Conservation (phyloP, 2,329 filamentous ascomycete genomes). For the Cladosporium halotolerans region DNA sequence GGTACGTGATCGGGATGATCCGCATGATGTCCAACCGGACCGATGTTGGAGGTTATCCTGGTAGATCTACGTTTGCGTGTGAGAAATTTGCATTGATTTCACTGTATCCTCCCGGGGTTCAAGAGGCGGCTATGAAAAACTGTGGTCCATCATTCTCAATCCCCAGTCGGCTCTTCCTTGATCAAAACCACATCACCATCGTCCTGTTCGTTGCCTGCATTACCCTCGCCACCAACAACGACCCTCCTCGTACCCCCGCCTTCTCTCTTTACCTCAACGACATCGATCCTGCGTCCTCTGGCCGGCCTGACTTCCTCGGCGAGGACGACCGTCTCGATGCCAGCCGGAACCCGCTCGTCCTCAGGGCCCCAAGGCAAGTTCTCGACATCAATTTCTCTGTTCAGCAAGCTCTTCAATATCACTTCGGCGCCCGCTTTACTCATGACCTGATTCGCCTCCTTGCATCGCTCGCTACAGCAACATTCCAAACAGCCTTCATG, state of each 20-base stretch:
- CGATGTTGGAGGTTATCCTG: too few relatives aligned
- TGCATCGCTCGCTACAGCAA: constrained; percentile 77
- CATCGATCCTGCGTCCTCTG: constrained; percentile 35
- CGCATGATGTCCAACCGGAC: too few relatives aligned
- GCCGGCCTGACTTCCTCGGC: constrained; percentile 58
- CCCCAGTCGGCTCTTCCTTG: constrained; percentile 30
- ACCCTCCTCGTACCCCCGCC: constrained; percentile 23
- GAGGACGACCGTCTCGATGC: constrained; percentile 74
- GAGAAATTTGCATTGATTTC: too few relatives aligned
- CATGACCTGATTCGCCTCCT: constrained; percentile 84
- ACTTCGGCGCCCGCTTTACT: constrained; percentile 83
- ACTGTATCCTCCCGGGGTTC: not conserved
- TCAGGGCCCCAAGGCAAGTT: constrained; percentile 81
- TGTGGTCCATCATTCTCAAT: not conserved
- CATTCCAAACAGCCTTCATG: constrained; percentile 82
- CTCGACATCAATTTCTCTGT: constrained; percentile 73
- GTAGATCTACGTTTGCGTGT: too few relatives aligned
- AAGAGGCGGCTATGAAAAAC: not conserved
- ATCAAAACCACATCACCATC: constrained; percentile 23
- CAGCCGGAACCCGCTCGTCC: constrained; percentile 56
- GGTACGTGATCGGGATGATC: not conserved
- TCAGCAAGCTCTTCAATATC: constrained; percentile 69
- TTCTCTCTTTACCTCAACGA: constrained; percentile 36
- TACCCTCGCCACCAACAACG: constrained; percentile 22
- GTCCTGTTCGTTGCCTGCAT: constrained; percentile 13